phyloP scores from a whole-genome alignment of 495 filamentous ascomycete species.

The Apiosordaria backusii region DNA sequence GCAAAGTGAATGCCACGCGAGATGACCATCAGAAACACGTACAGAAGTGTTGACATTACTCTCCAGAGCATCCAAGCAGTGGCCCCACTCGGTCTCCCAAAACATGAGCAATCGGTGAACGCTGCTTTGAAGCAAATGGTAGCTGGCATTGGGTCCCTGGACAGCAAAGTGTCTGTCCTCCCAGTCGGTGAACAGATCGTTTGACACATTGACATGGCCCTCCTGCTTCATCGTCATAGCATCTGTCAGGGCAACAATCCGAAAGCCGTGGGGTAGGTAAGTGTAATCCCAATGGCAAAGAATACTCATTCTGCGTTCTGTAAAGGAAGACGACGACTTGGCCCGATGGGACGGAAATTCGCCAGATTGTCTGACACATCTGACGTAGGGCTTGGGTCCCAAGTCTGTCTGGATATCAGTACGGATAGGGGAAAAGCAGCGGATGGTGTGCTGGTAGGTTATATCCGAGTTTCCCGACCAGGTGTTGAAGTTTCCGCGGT shows the following conservation, averaged over 20 bases:
- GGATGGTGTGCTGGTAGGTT: background rate
- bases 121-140: conserved; percentile 10
- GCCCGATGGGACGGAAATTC: background rate
- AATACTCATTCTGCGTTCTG: background rate
- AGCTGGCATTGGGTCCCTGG: conserved; percentile 5
- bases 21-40: background rate
- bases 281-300: background rate
- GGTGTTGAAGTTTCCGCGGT: background rate
- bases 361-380: background rate
- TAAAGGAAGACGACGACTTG: background rate
- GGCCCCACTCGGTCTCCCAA: conserved; percentile 6
- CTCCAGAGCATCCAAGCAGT: conserved; percentile 8
- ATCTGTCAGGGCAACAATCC: background rate
- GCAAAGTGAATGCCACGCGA: background rate
- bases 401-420: background rate
- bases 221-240: background rate
- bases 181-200: conserved; percentile 3
- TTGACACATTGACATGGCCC: background rate
- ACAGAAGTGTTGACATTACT: background rate
- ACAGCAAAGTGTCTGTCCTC: conserved; percentile 8
- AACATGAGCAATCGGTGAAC: background rate
- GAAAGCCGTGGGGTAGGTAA: background rate
- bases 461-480: background rate
- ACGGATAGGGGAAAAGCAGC: background rate
- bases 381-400: background rate